phyloP scores from a whole-genome alignment of 2,329 filamentous ascomycete genomes.

The Colletotrichum sansevieriae region DNA sequence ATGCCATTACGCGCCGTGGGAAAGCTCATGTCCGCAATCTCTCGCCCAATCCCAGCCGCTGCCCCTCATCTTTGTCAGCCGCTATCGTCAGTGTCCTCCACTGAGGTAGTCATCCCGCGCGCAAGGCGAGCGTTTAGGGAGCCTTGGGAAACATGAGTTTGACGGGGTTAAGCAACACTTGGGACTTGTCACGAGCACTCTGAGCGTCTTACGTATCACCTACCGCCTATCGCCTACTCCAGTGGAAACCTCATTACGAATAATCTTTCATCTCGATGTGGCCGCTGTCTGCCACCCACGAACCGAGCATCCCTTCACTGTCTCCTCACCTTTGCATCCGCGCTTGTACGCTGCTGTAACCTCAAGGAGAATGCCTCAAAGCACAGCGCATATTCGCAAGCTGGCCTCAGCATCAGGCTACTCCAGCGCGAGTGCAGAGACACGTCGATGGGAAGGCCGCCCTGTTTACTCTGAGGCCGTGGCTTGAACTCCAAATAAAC shows the following conservation, averaged over 20 bases:
- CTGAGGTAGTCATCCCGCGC: slow-evolving; percentile 3
- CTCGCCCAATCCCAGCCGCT: slow-evolving; percentile 8
- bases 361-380: background rate
- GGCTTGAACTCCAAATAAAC: slow-evolving; percentile 20
- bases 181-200: slow-evolving; percentile 15
- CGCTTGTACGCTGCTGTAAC: background rate
- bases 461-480: background rate
- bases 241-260: slow-evolving; percentile 7
- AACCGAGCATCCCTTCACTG: slow-evolving; percentile 24
- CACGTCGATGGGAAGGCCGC: background rate
- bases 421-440: background rate
- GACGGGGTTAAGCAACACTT: slow-evolving; percentile 25
- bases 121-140: slow-evolving; percentile 9
- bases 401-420: background rate
- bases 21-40: slow-evolving; percentile 1
- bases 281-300: slow-evolving; percentile 16
- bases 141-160: slow-evolving; percentile 2
- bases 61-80: slow-evolving; percentile 29
- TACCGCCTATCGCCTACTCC: slow-evolving; percentile 11
- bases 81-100: background rate
- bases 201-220: slow-evolving; percentile 19
- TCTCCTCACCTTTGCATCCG: slow-evolving; percentile 19
- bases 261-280: slow-evolving; percentile 23
- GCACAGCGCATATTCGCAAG: too few species aligned
- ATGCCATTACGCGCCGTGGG: slow-evolving; percentile 20